Evolutionary conservation across 2,329 filamentous ascomycete genomes (phyloP).

Genomic region (Phyllosticta capitalensis): DNA sequence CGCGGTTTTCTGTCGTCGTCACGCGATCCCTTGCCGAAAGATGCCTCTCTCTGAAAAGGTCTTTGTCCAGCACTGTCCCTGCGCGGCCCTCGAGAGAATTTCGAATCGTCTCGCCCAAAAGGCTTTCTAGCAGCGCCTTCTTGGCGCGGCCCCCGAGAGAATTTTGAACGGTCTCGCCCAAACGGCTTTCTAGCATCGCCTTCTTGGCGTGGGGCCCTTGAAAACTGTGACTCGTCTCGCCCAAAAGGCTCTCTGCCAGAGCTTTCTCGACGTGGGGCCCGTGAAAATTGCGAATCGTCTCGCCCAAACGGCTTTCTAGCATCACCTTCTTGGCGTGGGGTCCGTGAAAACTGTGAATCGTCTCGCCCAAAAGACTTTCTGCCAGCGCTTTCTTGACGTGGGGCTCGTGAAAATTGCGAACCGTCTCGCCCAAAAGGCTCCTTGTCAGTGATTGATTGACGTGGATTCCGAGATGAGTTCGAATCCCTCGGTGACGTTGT

Average conservation of each 20-base stretch:
- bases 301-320: background rate
- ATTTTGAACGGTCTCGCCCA: background rate
- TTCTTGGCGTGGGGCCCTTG: background rate
- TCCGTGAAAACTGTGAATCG: no score
- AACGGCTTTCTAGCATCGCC: background rate
- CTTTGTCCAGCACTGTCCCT: background rate
- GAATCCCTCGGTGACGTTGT: no score
- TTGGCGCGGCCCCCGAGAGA: background rate
- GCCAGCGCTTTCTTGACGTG: background rate
- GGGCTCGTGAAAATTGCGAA: background rate
- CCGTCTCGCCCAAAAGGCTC: background rate
- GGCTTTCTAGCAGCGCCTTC: background rate
- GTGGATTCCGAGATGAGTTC: no score
- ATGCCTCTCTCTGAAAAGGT: background rate
- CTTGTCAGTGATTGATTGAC: background rate
- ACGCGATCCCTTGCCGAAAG: no score
- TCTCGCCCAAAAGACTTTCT: background rate
- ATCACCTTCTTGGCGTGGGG: background rate
- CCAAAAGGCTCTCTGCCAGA: background rate
- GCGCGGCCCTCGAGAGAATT: background rate
- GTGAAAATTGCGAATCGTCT: no score
- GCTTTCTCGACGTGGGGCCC: background rate
- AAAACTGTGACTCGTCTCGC: no score
- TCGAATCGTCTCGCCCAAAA: background rate
- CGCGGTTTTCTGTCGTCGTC: background rate